Conservation (phyloP, 257 asterid species). For the Ajuga chamaepitys region DNA sequence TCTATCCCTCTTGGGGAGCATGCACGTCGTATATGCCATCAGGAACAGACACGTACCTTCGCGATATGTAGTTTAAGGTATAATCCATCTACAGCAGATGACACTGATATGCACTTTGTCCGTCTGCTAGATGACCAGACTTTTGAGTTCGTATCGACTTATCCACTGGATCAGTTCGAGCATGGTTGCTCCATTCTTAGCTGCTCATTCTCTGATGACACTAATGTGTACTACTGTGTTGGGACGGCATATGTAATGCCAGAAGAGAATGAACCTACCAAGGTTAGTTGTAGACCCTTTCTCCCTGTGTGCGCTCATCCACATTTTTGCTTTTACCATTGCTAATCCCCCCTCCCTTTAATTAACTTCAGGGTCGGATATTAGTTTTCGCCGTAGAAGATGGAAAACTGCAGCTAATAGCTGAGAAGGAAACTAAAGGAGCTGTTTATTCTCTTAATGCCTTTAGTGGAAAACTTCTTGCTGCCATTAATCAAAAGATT, state of each 20-base stretch:
- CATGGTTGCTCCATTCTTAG: slow-evolving; percentile 85
- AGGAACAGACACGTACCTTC: slow-evolving; percentile 91
- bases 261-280: slow-evolving; percentile 90
- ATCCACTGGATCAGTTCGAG: slow-evolving; percentile 82
- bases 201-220: slow-evolving; percentile 94
- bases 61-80: slow-evolving; percentile 76
- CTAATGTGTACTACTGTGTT: slow-evolving; percentile 75
- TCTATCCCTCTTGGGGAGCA: slow-evolving; percentile 96
- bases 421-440: slow-evolving; percentile 97
- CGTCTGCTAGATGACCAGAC: slow-evolving; percentile 95
- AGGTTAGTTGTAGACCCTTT: slow-evolving; percentile 36
- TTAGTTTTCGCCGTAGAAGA: slow-evolving; percentile 93
- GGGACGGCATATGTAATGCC: slow-evolving; percentile 98
- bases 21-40: slow-evolving; percentile 97
- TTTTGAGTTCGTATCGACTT: slow-evolving; percentile 80
- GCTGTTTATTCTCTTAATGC: slow-evolving; percentile 93
- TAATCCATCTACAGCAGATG: slow-evolving; percentile 72
- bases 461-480: slow-evolving; percentile 90
- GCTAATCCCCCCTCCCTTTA: neutral
- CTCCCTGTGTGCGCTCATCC: neutral
- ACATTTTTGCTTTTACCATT: neutral
- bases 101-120: slow-evolving; percentile 70
- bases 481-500: slow-evolving; percentile 97
- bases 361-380: slow-evolving; percentile 70
- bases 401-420: slow-evolving; percentile 84